Base-by-base conservation (phyloP, 306 rosid species). In the Quercus cerris region DNA sequence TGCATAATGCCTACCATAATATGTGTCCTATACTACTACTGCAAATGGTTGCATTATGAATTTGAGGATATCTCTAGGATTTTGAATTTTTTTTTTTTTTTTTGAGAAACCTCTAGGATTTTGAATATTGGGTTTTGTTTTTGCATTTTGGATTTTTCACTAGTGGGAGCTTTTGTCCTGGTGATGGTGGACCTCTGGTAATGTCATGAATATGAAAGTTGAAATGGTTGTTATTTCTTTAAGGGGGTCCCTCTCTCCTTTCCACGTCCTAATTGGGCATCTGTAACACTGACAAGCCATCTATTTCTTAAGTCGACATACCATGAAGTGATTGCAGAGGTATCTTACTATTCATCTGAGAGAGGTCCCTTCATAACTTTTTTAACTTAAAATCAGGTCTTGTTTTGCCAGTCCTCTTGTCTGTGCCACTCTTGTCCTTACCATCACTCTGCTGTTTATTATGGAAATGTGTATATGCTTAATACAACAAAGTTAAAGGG, bases 161-260 rank as follows among this genome's bases (percentile, higher is more conserved):
- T 44, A 49, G 54, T 74, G 69, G 61, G 51, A 61, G 69, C 77
- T 71, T n/a, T 5, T 46, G 87, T 81, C 81, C 56, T 70, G 33
- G 76, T 80, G 33, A 35, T 82, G 82, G 87, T 83, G 90, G 94
- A 83, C 86, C 88, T 70, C 54, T 54, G 61, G 81, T 63, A 68
- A 17, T 62, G 75, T 75, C 77, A 72, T 51, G 25, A 62, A 76
- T 4, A 61, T 38, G 51, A 18, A 71, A 52, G 69, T 78, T 80
- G 75, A 67, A 66, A 56, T 74, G 82, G 73, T 31, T 61, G 75
- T 71, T 57, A 6, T 70, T 30, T 76, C 3, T 49, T 52, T 27
- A 7, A 57, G 78, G 83, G 63, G 61, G 73, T 61, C 81, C 77
- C 77, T 71, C 30, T 18, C 1, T 56, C 44, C 73, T 71, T 67